Base-by-base conservation (phyloP, 768 basidiomycete species). In the Kwoniella newhampshirensis region DNA sequence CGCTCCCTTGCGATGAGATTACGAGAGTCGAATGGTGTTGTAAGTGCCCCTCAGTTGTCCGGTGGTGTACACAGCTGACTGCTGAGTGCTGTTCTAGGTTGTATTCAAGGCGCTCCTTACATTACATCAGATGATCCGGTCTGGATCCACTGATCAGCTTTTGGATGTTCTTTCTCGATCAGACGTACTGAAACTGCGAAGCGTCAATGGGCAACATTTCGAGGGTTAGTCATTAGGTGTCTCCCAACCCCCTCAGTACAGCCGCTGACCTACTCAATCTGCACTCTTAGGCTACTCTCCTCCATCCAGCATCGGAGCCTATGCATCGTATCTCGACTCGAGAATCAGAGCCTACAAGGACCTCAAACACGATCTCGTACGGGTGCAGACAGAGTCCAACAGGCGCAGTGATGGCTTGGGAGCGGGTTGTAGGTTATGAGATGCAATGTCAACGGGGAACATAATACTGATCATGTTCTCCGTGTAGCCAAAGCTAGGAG, bases 31-130 rank as follows among this genome's bases (percentile, higher is more conserved):
- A 97, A 97, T 77, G 84, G 85, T 15, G 84, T 93, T 45, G 91
- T 94, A 69, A 71, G 88, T 46, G 21, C 57, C 43, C 12, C 23
- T 42, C 13, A 23, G 48, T 32, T 32, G 32, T 32, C 32, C 32
- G 6, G 13, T 32, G 7, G 13, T 6, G 15, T 2, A 15, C 4
- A 17, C 21, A 18, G 2, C 6, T 27, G 15, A 3, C 45, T 40
- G 30, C 50, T 53, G n/a, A 52, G n/a, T n/a, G 4, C 39, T 30
- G 4, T 20, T 12, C 26, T 45, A 96, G 92, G 83, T 98, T 64
- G 92, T 90, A n/a, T 97, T 98, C 84, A 99, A 99, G 74, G 91
- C 92, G 0, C 80, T 98, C 64, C 87, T 99, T 67, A 90, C 94
- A 3, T 80, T 98, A 6, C 96, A 99, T 75, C 90, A 86, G 28